Percentiles rank a stretch among this genome's conserved stretches.
These are phyloP conservation scores for Trametes villosa DNA, from an alignment of 768 basidiomycete genomes.

Conservation along the genomic window DNA sequence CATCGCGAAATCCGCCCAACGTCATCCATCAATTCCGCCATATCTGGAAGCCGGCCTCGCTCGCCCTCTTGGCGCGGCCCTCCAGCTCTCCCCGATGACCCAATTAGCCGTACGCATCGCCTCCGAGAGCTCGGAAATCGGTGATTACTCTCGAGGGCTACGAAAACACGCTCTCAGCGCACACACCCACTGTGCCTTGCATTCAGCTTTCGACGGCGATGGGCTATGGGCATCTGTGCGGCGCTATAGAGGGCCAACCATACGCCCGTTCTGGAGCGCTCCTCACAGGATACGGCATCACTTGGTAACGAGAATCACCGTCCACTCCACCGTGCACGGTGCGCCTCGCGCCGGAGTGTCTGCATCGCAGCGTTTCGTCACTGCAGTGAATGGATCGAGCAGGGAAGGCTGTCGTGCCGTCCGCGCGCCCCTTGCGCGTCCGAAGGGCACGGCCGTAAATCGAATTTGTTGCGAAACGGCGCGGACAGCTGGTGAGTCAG, in stretches of 20 bases:
- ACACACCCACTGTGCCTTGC: too few species aligned
- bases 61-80: conserved; percentile 2
- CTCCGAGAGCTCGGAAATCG: neutral
- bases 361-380: too few species aligned
- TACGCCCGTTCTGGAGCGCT: conserved; percentile 9
- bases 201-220: too few species aligned
- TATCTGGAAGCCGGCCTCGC: neutral
- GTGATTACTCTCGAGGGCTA: too few species aligned
- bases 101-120: neutral
- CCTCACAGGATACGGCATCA: conserved; percentile 6
- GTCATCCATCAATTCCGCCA: conserved; percentile 18
- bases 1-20: conserved; percentile 9
- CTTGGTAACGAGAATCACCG: neutral
- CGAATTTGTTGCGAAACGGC: neutral
- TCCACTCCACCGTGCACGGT: neutral
- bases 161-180: too few species aligned
- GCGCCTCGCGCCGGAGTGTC: neutral
- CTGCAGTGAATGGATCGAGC: too few species aligned
- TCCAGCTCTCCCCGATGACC: neutral
- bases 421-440: neutral
- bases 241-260: neutral
- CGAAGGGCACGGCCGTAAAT: neutral
- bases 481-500: neutral
- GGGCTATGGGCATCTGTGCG: too few species aligned
- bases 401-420: too few species aligned